Evolutionary conservation across 2,329 filamentous ascomycete species (phyloP), one percentile per base, ranked within the genome.

Genomic region (Cercospora citrullina): DNA sequence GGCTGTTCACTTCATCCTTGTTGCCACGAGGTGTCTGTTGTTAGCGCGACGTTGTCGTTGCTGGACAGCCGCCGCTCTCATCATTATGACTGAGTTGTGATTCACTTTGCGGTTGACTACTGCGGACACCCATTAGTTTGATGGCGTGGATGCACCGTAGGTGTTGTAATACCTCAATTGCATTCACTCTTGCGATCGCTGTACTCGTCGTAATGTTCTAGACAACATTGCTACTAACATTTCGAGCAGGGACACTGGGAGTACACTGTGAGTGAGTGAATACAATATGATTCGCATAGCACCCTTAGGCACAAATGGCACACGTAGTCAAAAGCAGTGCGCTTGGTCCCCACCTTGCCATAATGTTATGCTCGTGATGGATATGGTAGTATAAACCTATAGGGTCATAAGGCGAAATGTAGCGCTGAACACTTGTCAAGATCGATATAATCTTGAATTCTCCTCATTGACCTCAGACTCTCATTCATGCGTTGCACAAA

Each of bases 91-190:
- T 31, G 10, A 21, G 10, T 18, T 48, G 33, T 48, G 23, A 51
- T 45, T 45, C 18, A 18, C 23, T 48, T 42, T 31, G 42, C 28
- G 45, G 42, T n/a, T 48, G 61, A 26, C 61, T 55, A 63, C 61
- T 63, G 61, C 61, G 45, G 42, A 21, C 61, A 63, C n/a, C 61
- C 61, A 63, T 36, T 42, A 55, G 61, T 28, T 30, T 23, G 48
- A n/a, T 18, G n/a, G 28, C 28, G 48, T 12, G 12, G 9, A 21
- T 26, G 45, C 21, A 18, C 60, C 55, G 30, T 30, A 58, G n/a
- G 30, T 18, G 28, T 12, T 53, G 1, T 10, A 12, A 26, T 26
- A 5, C 12, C 39, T 48, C 16, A 4, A 9, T 21, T 14, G 60
- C 28, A 33, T 5, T 16, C 7, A 18, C 18, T 9, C 21, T 4